Evolutionary conservation across 805 yeast species (phyloP), one percentile per base, ranked within the genome.

Genomic region (Suhomyces vadensis): DNA sequence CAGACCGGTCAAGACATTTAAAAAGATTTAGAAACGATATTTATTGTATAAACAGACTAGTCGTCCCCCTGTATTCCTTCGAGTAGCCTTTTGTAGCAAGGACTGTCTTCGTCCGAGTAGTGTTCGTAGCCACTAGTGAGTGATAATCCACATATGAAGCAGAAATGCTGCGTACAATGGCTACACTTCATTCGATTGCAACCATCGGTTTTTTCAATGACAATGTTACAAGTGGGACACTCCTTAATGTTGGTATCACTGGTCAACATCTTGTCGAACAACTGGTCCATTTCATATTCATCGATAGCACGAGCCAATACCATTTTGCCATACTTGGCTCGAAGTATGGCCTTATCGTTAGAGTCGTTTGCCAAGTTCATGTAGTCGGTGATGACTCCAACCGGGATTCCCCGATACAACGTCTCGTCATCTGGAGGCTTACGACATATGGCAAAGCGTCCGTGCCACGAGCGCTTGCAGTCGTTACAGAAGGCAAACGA

Each of bases 381-480:
- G 45, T 73, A 76, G 13, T 56, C 62, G 40, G 61, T 64, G 2
- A 77, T 58, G 11, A 70, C 63, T 3, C 63, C 64, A 4, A 54
- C 53, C 2, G 65, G 56, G 5, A 67, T 55, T 49, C 70, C 54
- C 39, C 56, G 47, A 48, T 65, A 47, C 10, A 16, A 7, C 7
- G 55, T 54, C 41, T 53, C 62, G 37, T 14, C 36, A 37, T n/a
- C 41, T 38, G 29, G 29, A 31, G 47, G 42, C 31, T 52, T 54
- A 41, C 57, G 67, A 56, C 87, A 82, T 21, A 55, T 55, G 45
- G 74, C 74, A 40, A 64, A 66, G 11, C 66, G 64, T 1, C 85
- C 84, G 58, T 82, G 87, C 81, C 83, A 82, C 3, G 85, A 77
- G 49, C 74, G 81, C 5, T 69, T 58, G 57, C 87, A 82, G 21